phyloP scores from a whole-genome alignment of 2,329 filamentous ascomycete genomes.

The Ascochyta rabiei region DNA sequence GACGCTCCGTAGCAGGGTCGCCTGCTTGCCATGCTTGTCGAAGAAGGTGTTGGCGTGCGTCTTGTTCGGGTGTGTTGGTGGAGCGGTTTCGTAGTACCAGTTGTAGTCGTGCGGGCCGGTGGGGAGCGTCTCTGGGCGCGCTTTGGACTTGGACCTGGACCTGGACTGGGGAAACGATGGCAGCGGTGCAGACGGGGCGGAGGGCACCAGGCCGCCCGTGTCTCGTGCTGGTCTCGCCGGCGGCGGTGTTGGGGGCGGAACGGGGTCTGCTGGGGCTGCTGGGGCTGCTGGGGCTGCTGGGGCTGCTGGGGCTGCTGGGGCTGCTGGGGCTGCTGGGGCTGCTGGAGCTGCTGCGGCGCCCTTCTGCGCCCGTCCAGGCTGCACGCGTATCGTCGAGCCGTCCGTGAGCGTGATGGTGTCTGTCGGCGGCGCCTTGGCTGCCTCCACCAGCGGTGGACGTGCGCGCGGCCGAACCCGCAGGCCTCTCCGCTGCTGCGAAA shows the following conservation, averaged over 20 bases:
- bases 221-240: background rate
- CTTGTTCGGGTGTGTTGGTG: slow-evolving; percentile 45
- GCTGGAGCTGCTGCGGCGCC: background rate
- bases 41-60: slow-evolving; percentile 54
- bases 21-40: slow-evolving; percentile 39
- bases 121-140: slow-evolving; percentile 10
- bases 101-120: slow-evolving; percentile 27
- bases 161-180: background rate
- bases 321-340: background rate
- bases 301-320: background rate
- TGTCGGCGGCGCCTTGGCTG: background rate
- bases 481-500: background rate
- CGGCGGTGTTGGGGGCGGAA: background rate
- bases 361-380: background rate
- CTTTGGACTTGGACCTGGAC: background rate
- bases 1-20: slow-evolving; percentile 65
- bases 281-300: background rate
- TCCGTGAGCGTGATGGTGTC: slow-evolving; percentile 14
- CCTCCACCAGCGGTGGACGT: background rate
- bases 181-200: slow-evolving; percentile 19
- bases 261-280: background rate
- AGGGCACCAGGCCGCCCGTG: slow-evolving; percentile 20
- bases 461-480: slow-evolving; percentile 9
- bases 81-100: slow-evolving; percentile 43
- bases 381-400: slow-evolving; percentile 9